Percentiles rank a stretch among this genome's conserved stretches.
These are phyloP conservation scores for Daldinia eschscholtzii DNA, from an alignment of 2,329 filamentous ascomycete genomes.

Conservation along the genomic window DNA sequence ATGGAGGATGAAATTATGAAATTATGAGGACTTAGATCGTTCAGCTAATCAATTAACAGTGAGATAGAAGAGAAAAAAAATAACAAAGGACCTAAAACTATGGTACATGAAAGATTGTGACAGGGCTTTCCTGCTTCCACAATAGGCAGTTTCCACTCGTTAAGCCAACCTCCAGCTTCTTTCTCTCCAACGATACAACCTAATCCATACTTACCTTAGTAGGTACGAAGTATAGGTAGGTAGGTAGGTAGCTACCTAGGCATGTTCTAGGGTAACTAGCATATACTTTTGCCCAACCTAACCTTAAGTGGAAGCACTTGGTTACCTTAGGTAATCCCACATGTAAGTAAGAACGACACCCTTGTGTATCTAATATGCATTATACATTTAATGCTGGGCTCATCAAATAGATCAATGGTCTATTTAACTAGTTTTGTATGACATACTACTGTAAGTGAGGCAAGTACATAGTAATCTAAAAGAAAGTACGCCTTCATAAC, in stretches of 20 bases:
- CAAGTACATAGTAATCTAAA: neutral
- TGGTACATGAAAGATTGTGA: neutral
- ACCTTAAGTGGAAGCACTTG: conserved; percentile 17
- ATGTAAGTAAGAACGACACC: neutral
- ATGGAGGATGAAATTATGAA: conserved; percentile 12
- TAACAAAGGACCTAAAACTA: neutral
- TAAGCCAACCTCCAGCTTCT: conserved; percentile 14
- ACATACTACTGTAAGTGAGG: neutral
- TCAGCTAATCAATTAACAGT: conserved; percentile 24
- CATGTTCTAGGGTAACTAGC: neutral
- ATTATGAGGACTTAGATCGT: conserved; percentile 19
- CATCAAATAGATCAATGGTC: too few species aligned
- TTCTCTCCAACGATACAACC: conserved; percentile 18
- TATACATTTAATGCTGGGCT: neutral
- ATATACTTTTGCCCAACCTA: conserved; percentile 14
- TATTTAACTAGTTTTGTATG: neutral
- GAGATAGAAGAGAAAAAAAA: neutral
- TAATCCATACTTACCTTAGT: conserved; percentile 12
- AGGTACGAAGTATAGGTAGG: neutral
- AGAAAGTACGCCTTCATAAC: neutral
- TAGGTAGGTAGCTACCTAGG: conserved; percentile 5
- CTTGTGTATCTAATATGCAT: neutral
- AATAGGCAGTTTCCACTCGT: conserved; percentile 37
- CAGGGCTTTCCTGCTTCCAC: conserved; percentile 22
- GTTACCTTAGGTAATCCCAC: neutral